Evolutionary conservation across 1,284 basidiomycete species (phyloP), one percentile per base, ranked within the genome.

Genomic region (Cronartium quercuum): DNA sequence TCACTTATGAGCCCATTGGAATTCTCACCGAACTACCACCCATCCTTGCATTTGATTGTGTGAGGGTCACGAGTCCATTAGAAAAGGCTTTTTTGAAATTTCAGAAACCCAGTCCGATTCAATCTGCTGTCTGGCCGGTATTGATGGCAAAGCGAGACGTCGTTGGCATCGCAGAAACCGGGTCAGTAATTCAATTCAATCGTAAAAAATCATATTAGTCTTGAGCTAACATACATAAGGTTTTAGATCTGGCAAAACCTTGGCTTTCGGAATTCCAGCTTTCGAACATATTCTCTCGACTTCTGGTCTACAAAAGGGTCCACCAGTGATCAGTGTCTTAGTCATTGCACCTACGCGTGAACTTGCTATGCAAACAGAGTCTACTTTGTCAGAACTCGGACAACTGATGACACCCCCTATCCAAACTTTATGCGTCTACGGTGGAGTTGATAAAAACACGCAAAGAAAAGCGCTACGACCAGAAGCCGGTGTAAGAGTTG

Each of bases 141-240:
- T 87, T 92, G 6, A 84, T 98, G 38, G 85, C 86, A 67, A 91
- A 91, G 61, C n/a, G 70, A 21, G 94, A 98, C 82, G 91, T 96
- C 0, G 90, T 99, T 42, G 95, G 95, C 76, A 94, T 99, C 77
- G 95, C 96, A 15, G 94, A 98, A 85, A 99, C 95, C 1, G 96
- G 94, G 78, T 92, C 88, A 88, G 88, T 77, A 66, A 82, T 76
- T 75, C 66, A 24, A n/a, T 37, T 29, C 58, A 57, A 61, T 75
- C 47, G 18, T 51, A 15, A 6, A 21, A 12, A 29, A 64, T 24
- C n/a, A n/a, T 40, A 40, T 66, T 58, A 66, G 21, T 40, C 58
- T 21, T 68, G 6, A 24, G n/a, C 1, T 37, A 3, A 6, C 21
- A 38, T 4, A 4, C 2, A 24, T 63, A 21, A 21, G 9, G 34